phyloP scores from a whole-genome alignment of 73 alveolate species.

The Paramecium bursaria region DNA sequence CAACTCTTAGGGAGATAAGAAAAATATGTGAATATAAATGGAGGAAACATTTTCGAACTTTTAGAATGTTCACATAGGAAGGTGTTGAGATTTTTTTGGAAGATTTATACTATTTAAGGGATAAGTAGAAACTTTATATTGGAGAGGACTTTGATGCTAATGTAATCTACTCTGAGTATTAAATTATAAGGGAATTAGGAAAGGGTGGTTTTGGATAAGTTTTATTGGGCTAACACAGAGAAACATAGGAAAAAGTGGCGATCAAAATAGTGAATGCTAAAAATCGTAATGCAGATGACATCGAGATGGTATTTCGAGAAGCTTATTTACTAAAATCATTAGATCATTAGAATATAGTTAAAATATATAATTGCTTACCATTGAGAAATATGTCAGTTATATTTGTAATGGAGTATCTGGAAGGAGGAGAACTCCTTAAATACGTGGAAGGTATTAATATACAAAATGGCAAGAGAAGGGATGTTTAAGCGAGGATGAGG shows the following conservation, averaged over 20 bases:
- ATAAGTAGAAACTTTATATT: constrained; percentile 28
- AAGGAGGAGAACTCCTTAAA: constrained; percentile 80
- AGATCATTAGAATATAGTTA: constrained; percentile 71
- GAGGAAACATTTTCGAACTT: background rate
- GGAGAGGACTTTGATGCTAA: constrained; percentile 71
- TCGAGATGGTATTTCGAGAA: constrained; percentile 75
- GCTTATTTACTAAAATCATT: constrained; percentile 70
- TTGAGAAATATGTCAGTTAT: constrained; percentile 66
- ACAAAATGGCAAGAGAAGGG: constrained; percentile 65
- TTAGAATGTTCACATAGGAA: constrained; percentile 4
- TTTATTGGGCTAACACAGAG: constrained; percentile 64
- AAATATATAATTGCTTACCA: constrained; percentile 71
- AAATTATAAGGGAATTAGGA: constrained; percentile 60
- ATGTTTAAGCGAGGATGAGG: constrained; percentile 79
- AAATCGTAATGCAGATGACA: constrained; percentile 73
- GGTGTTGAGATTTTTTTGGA: constrained; percentile 40
- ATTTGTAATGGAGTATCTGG: constrained; percentile 75
- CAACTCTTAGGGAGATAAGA: background rate
- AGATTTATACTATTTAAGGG: constrained; percentile 11
- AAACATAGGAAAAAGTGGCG: constrained; percentile 63
- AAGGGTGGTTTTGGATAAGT: constrained; percentile 76
- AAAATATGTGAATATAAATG: background rate
- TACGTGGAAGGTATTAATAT: constrained; percentile 66
- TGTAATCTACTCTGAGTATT: constrained; percentile 43
- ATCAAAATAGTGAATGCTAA: constrained; percentile 60